Base-by-base conservation (phyloP, 768 basidiomycete species). In the Podaxis rugospora region DNA sequence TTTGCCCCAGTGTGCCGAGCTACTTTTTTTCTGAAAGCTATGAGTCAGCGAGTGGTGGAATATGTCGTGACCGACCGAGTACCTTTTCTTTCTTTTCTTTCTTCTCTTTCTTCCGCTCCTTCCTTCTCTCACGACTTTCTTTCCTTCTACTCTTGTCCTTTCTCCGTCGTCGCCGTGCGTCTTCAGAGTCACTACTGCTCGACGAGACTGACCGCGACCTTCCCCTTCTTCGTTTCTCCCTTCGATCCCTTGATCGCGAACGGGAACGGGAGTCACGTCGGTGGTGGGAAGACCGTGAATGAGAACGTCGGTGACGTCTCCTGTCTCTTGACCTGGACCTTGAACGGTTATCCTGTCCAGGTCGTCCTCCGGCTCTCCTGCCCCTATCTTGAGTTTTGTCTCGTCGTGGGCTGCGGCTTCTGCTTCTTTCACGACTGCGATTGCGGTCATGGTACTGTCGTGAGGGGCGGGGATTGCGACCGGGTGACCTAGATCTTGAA, bases 1-100 rank as follows among this genome's bases (percentile, higher is more conserved):
- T 72, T 92, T 93, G 14, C 95, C 95, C 93, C 93, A 97, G 65
- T 93, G 87, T 16, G 84, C 77, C 9, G 83, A 82, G 27, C 76
- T 74, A 9, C 78, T 80, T 65, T 85, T 83, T 72, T 87, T 87
- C 75, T 87, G 52, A 57, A 50, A 11, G 52, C 25, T 10, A 32
- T 47, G 44, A 36, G 46, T 46, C 50, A 25, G 55, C 63, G 55
- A 54, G 28, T 46, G 36, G 3, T 44, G 36, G 7, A 39, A 55
- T 36, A 50, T 18, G 61, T 25, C 13, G 36, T 55, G 42, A 51
- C 28, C 27, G 69, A 27, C 67, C 52, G 1, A 25, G 18, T 39
- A 54, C 52, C 71, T 80, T 78, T 58, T 81, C 86, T 74, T 86
- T 88, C 70, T 86, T 87, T 54, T 88, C 89, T 69, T 87, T 89